phyloP scores from a whole-genome alignment of 1,284 basidiomycete species.

The Cutaneotrichosporon spelunceum region DNA sequence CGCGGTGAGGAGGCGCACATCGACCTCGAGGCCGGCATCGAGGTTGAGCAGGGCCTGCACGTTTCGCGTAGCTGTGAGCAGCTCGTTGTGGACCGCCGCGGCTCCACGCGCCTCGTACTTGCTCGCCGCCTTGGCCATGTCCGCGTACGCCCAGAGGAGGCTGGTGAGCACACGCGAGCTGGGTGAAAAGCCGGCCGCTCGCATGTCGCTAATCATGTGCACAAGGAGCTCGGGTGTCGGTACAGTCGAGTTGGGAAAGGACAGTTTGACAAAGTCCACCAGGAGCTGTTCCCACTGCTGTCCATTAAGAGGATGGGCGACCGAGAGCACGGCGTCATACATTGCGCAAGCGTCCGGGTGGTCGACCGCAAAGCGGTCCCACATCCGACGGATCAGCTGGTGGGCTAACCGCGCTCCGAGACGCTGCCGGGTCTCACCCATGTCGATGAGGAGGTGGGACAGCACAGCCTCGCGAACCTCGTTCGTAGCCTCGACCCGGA shows the following conservation, averaged over 20 bases:
- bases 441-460: slow-evolving; percentile 58
- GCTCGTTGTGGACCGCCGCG: slow-evolving; percentile 11
- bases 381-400: neutral
- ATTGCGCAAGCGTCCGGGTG: slow-evolving; percentile 62
- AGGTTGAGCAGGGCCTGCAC: slow-evolving; percentile 74
- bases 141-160: slow-evolving; percentile 59
- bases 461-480: slow-evolving; percentile 47
- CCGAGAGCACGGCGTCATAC: slow-evolving; percentile 56
- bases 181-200: slow-evolving; percentile 60
- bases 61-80: slow-evolving; percentile 57
- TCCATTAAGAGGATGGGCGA: slow-evolving; percentile 55
- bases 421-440: slow-evolving; percentile 56
- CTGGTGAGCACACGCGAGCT: slow-evolving; percentile 66
- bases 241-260: slow-evolving; percentile 52
- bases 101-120: slow-evolving; percentile 7
- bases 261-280: slow-evolving; percentile 61
- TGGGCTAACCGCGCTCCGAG: slow-evolving; percentile 14
- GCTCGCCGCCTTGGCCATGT: slow-evolving; percentile 15
- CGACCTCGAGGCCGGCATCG: slow-evolving; percentile 70
- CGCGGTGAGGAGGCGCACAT: slow-evolving; percentile 52
- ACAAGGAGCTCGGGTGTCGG: slow-evolving; percentile 65
- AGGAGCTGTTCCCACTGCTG: slow-evolving; percentile 63
- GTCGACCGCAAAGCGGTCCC: slow-evolving; percentile 41
- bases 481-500: slow-evolving; percentile 59
- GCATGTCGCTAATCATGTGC: slow-evolving; percentile 80